Evolutionary conservation across 768 basidiomycete species (phyloP), one percentile per base, ranked within the genome.

Genomic region (Agrocybe pediades): DNA sequence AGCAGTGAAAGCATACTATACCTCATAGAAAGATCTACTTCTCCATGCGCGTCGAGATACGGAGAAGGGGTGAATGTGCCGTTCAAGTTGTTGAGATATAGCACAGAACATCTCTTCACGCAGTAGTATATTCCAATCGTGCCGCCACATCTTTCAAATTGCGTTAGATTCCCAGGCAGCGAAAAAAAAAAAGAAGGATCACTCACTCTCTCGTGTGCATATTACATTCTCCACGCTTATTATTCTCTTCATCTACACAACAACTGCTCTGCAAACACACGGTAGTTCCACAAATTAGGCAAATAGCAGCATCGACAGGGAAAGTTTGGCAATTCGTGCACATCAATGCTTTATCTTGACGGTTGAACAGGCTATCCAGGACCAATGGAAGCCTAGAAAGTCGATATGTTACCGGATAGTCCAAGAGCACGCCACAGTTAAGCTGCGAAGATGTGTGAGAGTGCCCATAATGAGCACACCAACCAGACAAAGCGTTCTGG

Each of bases 241-340:
- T 79, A 40, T 86, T 83, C 24, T 85, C 79, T 46, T 69, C 62
- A 57, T 94, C 93, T 59, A 78, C 75, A 67, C 97, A 99, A 64
- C 97, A 99, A 57, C 95, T 87, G 60, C 92, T 92, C 66, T 93
- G 89, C 75, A 95, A 81, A 65, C 97, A 98, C 9, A 90, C 84
- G 13, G 88, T 85, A 44, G 84, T 75, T 0, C 97, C 97, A 60
- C 97, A 99, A 46, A 95, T 77, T 56, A 98, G 68, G 68, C 97
- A 99, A 2, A 99, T 85, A 0, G 95, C 97, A 17, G 92, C 92
- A 60, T 92, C 92, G 9, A 76, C 72, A 0, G 95, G 94, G 17
- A 90, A 83, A 0, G 85, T 90, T 30, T 82, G 77, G 69, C 97
- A 99, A 29, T 83, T 79, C 17, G 69, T 70, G 67, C 97, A 99